Percentiles rank a stretch among this genome's conserved stretches.
Conservation (phyloP, 2,329 filamentous ascomycete species). For the Trematosphaeria pertusa region DNA sequence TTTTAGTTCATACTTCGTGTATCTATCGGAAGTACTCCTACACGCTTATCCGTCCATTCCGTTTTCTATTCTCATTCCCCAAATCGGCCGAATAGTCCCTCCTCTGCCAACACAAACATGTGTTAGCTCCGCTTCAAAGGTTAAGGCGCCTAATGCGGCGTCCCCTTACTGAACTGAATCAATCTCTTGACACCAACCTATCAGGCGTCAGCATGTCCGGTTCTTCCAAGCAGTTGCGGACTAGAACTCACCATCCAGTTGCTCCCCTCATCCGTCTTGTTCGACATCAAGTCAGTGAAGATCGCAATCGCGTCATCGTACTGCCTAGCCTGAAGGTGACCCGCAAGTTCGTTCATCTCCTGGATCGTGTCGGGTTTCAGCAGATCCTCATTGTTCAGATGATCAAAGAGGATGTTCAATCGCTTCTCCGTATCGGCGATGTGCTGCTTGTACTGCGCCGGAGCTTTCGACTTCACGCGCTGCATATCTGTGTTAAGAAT, state of each 20-base stretch:
- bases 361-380: constrained; percentile 80
- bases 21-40: too few species aligned
- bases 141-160: constrained; percentile 28
- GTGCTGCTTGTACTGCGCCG: constrained; percentile 83
- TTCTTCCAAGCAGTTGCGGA: background rate
- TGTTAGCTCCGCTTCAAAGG: too few species aligned
- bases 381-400: constrained; percentile 94
- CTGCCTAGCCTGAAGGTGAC: constrained; percentile 49
- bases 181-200: constrained; percentile 48
- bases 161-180: constrained; percentile 48
- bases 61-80: too few species aligned
- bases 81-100: too few species aligned
- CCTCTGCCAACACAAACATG: too few species aligned
- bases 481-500: constrained; percentile 85
- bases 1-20: too few species aligned
- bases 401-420: constrained; percentile 91
- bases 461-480: constrained; percentile 84
- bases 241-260: constrained; percentile 58
- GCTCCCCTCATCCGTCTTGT: constrained; percentile 57
- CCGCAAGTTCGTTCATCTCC: constrained; percentile 65
- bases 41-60: too few species aligned
- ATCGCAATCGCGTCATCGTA: constrained; percentile 54
- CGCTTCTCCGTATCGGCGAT: constrained; percentile 95
- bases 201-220: constrained; percentile 10
- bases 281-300: constrained; percentile 56